Conservation (phyloP, 2,329 filamentous ascomycete species). For the Pestalotiopsis sp. region DNA sequence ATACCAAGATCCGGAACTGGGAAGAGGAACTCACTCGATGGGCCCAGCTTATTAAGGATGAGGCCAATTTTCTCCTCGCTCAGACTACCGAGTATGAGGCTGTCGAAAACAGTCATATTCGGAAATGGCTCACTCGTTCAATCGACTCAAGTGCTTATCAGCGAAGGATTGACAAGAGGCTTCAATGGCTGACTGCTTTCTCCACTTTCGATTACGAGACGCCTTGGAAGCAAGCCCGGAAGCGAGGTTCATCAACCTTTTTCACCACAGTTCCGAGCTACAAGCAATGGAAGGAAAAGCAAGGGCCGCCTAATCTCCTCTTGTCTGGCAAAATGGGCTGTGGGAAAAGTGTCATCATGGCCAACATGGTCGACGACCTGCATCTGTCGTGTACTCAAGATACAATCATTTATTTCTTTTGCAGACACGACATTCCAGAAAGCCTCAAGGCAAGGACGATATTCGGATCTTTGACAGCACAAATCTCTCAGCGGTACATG, state of each 20-base stretch:
- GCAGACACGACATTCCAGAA: not conserved
- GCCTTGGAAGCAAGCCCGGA: not conserved
- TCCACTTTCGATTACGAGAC: not conserved
- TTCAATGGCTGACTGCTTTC: not conserved
- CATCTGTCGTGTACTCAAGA: not conserved
- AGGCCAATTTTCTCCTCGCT: not conserved
- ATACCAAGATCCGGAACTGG: not conserved
- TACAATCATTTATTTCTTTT: not conserved
- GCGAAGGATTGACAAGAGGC: not conserved
- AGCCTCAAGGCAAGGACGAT: not conserved
- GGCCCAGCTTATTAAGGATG: not conserved
- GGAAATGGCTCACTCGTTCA: not conserved
- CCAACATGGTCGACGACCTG: not conserved
- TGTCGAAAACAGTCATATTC: not conserved
- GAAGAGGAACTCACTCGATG: not conserved
- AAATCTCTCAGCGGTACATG: not conserved
- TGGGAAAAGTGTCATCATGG: not conserved
- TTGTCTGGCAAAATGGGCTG: not conserved
- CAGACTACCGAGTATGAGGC: not conserved
- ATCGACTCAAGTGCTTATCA: not conserved
- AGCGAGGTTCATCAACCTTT: not conserved
- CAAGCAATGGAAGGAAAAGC: not conserved
- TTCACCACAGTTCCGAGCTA: not conserved
- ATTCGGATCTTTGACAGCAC: not conserved
- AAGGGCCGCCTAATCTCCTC: not conserved